Conservation (phyloP, 495 filamentous ascomycete genomes). For the Penicilliopsis zonata region DNA sequence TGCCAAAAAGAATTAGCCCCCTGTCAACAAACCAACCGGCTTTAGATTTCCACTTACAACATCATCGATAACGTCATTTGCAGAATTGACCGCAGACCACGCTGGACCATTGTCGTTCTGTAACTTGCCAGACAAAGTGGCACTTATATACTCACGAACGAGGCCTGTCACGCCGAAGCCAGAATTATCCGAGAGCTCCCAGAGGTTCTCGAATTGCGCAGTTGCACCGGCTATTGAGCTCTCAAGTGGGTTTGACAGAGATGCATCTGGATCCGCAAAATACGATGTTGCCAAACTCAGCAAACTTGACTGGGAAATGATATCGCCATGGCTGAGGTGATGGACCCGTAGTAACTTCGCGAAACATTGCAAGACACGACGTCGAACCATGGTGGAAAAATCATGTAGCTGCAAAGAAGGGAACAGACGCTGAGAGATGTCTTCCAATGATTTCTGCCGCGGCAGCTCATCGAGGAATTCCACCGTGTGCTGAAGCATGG, state of each 20-base stretch:
- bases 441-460: constrained; percentile 74
- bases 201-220: constrained; percentile 80
- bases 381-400: constrained; percentile 82
- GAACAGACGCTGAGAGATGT: constrained; percentile 71
- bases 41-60: constrained; percentile 30
- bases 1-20: constrained; percentile 14
- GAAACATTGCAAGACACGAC: constrained; percentile 90
- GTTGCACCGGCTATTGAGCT: constrained; percentile 88
- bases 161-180: constrained; percentile 88
- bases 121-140: constrained; percentile 58
- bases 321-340: constrained; percentile 67
- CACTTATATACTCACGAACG: constrained; percentile 62
- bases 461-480: constrained; percentile 77
- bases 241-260: constrained; percentile 72
- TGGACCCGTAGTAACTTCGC: constrained; percentile 80
- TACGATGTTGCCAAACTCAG: constrained; percentile 84
- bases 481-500: constrained; percentile 92
- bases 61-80: constrained; percentile 59
- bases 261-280: constrained; percentile 87
- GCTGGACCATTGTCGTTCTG: constrained; percentile 41
- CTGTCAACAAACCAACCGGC: neutral
- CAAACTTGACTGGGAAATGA: constrained; percentile 81
- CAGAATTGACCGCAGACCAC: constrained; percentile 49
- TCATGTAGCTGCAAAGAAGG: constrained; percentile 86
- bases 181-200: constrained; percentile 90